Evolutionary conservation across 139 green algal species (phyloP).

Genomic region (Yamagishiella unicocca): DNA sequence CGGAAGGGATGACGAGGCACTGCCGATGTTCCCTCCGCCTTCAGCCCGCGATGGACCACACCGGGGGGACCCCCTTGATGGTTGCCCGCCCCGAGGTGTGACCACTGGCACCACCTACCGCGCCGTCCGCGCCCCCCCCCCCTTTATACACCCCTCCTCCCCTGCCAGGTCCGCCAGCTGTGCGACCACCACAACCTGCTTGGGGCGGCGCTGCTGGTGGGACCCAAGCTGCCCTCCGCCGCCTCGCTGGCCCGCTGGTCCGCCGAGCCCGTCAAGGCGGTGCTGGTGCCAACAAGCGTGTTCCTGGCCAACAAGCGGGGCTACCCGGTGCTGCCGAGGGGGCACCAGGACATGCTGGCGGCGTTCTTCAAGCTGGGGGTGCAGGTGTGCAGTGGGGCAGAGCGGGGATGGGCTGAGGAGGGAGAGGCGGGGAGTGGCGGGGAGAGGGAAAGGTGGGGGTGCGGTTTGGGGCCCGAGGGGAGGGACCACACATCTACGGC

Average conservation of each 20-base stretch:
- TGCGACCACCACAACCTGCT: conserved; percentile 84
- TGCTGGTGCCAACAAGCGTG: conserved; percentile 81
- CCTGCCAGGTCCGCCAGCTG: conserved; percentile 68
- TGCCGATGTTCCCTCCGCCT: too few relatives aligned
- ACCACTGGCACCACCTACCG: not conserved
- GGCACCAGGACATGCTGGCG: conserved; percentile 85
- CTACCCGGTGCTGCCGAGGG: conserved; percentile 86
- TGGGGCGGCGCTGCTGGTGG: conserved; percentile 74
- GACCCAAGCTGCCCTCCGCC: conserved; percentile 21
- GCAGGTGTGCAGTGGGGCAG: conserved; percentile 60
- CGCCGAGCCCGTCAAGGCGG: conserved; percentile 91
- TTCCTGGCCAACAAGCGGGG: conserved; percentile 92
- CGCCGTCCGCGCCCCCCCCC: not conserved
- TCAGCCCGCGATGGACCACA: not conserved
- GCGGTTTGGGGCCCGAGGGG: not conserved
- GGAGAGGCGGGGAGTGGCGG: not conserved
- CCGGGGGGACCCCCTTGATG: not conserved
- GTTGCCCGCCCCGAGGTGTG: not conserved
- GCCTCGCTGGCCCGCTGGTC: conserved; percentile 72
- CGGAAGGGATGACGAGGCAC: too few relatives aligned
- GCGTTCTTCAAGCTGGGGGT: conserved; percentile 77
- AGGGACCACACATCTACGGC: too few relatives aligned
- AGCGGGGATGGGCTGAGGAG: not conserved
- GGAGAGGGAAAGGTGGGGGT: not conserved
- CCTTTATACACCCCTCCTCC: not conserved